Evolutionary conservation across 345 rosid genomes (phyloP).

Genomic region (Salix udensis): DNA sequence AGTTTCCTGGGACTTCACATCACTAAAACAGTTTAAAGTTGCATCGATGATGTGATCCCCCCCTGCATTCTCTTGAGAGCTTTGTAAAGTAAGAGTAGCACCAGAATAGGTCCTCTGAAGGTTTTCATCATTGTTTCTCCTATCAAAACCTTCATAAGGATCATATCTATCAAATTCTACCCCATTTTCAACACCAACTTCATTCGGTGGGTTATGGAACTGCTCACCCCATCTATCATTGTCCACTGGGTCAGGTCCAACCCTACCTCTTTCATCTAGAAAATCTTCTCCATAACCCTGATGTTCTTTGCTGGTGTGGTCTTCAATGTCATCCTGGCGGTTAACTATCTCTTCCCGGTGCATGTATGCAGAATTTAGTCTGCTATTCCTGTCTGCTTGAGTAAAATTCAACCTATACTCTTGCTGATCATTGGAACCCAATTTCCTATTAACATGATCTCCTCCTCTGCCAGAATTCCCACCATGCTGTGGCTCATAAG

Average conservation of each 20-base stretch:
- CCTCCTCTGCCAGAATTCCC: slow-evolving; percentile 16
- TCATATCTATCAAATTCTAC: slow-evolving; percentile 32
- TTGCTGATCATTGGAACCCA: slow-evolving; percentile 14
- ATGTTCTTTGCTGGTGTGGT: slow-evolving; percentile 15
- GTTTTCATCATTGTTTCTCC: slow-evolving; percentile 15
- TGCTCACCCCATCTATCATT: slow-evolving; percentile 41
- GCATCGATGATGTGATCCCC: slow-evolving; percentile 9
- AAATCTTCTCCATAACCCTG: slow-evolving; percentile 24
- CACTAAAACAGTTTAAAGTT: slow-evolving; percentile 12
- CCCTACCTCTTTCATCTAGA: slow-evolving; percentile 19
- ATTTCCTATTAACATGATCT: slow-evolving; percentile 10
- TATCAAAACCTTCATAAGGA: slow-evolving; percentile 9
- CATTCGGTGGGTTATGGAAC: slow-evolving; percentile 20
- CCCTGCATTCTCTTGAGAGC: slow-evolving; percentile 13
- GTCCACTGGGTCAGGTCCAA: slow-evolving; percentile 18
- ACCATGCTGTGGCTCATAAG: slow-evolving; percentile 12
- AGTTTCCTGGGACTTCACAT: slow-evolving; percentile 15
- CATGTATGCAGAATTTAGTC: slow-evolving; percentile 21
- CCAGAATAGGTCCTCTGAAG: slow-evolving; percentile 13
- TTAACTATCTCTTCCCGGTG: slow-evolving; percentile 13
- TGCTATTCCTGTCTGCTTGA: slow-evolving; percentile 9
- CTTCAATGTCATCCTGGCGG: slow-evolving; percentile 6
- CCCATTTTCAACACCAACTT: slow-evolving; percentile 16
- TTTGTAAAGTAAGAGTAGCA: slow-evolving; percentile 18
- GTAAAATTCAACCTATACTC: slow-evolving; percentile 17